These are phyloP conservation scores for Talaromyces sp. DNA, from an alignment of 2,329 filamentous ascomycete species.

Conservation along the genomic window DNA sequence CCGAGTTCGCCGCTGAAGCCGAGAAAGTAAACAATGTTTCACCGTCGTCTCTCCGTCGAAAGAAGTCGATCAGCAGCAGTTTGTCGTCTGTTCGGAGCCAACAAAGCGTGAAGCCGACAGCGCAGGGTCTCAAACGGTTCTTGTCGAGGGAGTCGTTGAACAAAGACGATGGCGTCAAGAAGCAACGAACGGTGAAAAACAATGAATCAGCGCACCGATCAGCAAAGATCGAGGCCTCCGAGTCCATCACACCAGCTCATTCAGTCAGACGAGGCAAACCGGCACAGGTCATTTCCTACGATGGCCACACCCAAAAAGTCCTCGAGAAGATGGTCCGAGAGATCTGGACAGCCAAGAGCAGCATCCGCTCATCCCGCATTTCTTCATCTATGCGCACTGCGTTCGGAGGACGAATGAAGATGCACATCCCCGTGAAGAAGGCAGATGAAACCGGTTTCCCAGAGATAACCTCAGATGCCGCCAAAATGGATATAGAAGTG, in stretches of 20 bases:
- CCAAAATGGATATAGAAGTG: conserved; percentile 15
- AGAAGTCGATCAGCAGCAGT: conserved; percentile 10
- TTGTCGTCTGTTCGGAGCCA: not conserved
- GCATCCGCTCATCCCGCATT: conserved; percentile 18
- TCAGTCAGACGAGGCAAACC: not conserved
- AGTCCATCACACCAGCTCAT: not conserved
- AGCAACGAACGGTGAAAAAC: not conserved
- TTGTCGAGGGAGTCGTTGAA: conserved; percentile 16
- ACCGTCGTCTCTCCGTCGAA: not conserved
- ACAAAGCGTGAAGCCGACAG: not conserved
- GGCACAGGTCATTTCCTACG: conserved; percentile 12
- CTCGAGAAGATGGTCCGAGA: conserved; percentile 21
- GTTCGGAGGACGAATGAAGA: conserved; percentile 15
- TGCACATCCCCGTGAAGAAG: conserved; percentile 2
- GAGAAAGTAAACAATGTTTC: not conserved
- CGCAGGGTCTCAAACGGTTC: conserved; percentile 16
- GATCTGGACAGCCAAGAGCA: conserved; percentile 21
- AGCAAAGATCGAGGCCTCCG: not conserved
- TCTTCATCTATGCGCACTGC: conserved; percentile 9
- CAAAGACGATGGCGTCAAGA: not conserved
- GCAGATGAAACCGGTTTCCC: not conserved
- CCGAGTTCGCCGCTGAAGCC: conserved; percentile 20
- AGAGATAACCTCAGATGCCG: not conserved
- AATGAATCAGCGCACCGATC: not conserved
- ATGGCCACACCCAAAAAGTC: conserved; percentile 20